Conservation (phyloP, 23 red algal genomes). For the Gracilaria gracilis region DNA sequence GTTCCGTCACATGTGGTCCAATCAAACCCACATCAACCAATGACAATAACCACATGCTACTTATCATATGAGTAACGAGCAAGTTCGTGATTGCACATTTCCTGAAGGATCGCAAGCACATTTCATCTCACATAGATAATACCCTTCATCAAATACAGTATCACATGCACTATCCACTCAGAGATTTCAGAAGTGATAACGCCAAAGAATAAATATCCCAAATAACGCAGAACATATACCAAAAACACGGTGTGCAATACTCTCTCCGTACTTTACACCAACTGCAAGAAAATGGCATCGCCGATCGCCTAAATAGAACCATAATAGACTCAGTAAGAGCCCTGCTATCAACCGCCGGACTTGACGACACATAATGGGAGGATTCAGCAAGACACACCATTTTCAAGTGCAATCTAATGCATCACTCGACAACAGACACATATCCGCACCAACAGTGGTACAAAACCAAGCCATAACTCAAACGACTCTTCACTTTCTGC, state of each 20-base stretch:
- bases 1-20: slow-evolving; percentile 1
- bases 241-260: not conserved
- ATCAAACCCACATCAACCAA: not conserved
- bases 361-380: slow-evolving; percentile 10
- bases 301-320: not conserved
- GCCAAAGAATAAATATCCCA: not conserved
- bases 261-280: not conserved
- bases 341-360: no score
- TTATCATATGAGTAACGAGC: not conserved
- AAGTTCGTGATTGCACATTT: not conserved
- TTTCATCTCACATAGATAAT: not conserved
- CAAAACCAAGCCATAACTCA: no score
- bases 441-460: no score
- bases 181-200: not conserved
- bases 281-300: slow-evolving; percentile 3
- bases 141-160: not conserved
- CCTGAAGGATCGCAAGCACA: not conserved
- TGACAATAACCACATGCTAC: slow-evolving; percentile 3
- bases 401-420: slow-evolving; percentile 2
- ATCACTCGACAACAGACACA: not conserved
- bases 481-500: no score
- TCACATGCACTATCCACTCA: not conserved
- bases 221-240: not conserved
- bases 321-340: not conserved
- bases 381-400: not conserved